Base-by-base conservation (phyloP, 108 stramenopile genomes). In the Mediolabrus comicus region DNA sequence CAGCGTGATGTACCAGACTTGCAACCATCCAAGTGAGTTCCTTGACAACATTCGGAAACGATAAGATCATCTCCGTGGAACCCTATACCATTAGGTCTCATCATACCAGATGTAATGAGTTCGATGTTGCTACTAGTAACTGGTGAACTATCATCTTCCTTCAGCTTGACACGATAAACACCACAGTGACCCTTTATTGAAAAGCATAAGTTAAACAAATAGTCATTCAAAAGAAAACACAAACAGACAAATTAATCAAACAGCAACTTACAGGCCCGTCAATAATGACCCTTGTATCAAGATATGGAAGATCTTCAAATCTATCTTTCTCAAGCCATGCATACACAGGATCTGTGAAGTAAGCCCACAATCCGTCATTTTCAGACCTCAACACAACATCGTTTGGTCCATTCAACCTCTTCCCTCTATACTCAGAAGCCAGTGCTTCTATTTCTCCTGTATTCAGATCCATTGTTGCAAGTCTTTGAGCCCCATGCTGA, bases 241-340 rank as follows among this genome's bases (percentile, higher is more conserved):
- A n/a, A n/a, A n/a, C n/a, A n/a, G n/a, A n/a, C n/a, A n/a, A n/a
- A n/a, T n/a, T n/a, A n/a, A n/a, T n/a, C n/a, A n/a, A n/a, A n/a
- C n/a, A n/a, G 39, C 39, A 41, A 41, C 10, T 12, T 10, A 10
- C 55, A 56, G 55, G 55, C 55, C 55, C 55, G 7, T 56, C 6
- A 56, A 5, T 8, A 16, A 10, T 56, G 0, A 56, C 55, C 33
- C 28, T n/a, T 17, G 27, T 24, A 56, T 56, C 55, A 9, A 56
- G 55, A 17, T 56, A 56, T 28, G 55, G 55, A 56, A 56, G 55
- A 36, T 56, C 27, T 56, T 56, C 33, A 56, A 56, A 56, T 4
- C 55, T n/a, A 56, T 56, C 55, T 36, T 56, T 56, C 34, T 56
- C 55, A 7, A 56, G 34, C 55, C 55, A 56, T 33, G 34, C 55